phyloP scores from a whole-genome alignment of 176 grass and related monocot species.

The Thalia dealbata region DNA sequence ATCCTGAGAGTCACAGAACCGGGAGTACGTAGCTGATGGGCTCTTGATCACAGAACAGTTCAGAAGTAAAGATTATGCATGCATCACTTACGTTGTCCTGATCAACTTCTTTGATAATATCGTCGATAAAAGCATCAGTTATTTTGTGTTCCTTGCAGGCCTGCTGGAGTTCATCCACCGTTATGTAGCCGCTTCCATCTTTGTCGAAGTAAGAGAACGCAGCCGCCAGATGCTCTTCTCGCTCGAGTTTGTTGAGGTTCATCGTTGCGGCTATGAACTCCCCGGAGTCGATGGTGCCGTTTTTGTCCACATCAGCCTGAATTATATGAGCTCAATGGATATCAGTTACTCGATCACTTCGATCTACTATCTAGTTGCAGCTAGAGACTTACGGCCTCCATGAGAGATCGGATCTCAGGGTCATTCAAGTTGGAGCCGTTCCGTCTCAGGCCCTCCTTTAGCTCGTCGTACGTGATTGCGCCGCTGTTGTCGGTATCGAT shows the following conservation, averaged over 20 bases:
- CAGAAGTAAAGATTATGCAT: too few species aligned
- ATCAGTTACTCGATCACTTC: neutral
- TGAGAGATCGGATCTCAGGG: slow-evolving; percentile 57
- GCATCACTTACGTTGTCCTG: slow-evolving; percentile 2
- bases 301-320: slow-evolving; percentile 7
- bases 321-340: too few species aligned
- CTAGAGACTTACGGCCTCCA: slow-evolving; percentile 50
- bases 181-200: slow-evolving; percentile 5
- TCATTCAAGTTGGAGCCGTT: slow-evolving; percentile 57
- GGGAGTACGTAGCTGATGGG: too few species aligned
- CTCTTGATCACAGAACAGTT: too few species aligned
- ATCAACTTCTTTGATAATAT: slow-evolving; percentile 10
- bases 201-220: slow-evolving; percentile 14
- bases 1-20: too few species aligned
- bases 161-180: slow-evolving; percentile 11
- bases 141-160: neutral
- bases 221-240: slow-evolving; percentile 5
- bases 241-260: slow-evolving; percentile 7
- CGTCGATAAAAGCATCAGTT: neutral
- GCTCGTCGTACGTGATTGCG: slow-evolving; percentile 71
- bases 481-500: slow-evolving; percentile 68
- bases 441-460: slow-evolving; percentile 57
- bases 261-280: slow-evolving; percentile 7
- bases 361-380: neutral
- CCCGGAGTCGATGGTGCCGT: slow-evolving; percentile 5